These are phyloP conservation scores for Salix dunnii DNA, from an alignment of 345 rosid genomes.

Conservation along the genomic window DNA sequence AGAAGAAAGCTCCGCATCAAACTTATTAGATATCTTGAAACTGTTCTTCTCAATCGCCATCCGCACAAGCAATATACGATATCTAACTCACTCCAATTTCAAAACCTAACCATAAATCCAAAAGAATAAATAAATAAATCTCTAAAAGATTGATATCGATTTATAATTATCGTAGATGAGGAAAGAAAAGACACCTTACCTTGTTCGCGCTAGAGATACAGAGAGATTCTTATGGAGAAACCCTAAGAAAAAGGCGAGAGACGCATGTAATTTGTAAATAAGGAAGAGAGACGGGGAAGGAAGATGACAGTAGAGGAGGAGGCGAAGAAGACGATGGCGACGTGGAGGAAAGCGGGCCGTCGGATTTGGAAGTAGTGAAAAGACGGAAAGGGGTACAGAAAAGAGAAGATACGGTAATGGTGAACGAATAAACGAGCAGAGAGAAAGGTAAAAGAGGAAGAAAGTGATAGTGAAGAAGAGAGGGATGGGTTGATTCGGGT, in stretches of 20 bases:
- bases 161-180: not conserved
- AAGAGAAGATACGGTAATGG: slow-evolving; percentile 1
- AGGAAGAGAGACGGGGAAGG: not conserved
- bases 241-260: not conserved
- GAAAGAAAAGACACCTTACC: slow-evolving; percentile 5
- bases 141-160: not conserved
- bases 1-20: slow-evolving; percentile 79
- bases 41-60: slow-evolving; percentile 98
- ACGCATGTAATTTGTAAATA: not conserved
- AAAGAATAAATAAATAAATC: not conserved
- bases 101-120: slow-evolving; percentile 27
- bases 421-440: slow-evolving; percentile 12
- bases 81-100: not conserved
- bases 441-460: slow-evolving; percentile 18
- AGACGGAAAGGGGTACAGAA: slow-evolving; percentile 63
- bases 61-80: not conserved
- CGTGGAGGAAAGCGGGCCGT: slow-evolving; percentile 66
- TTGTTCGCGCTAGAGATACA: slow-evolving; percentile 21
- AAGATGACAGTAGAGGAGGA: slow-evolving; percentile 22
- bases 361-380: slow-evolving; percentile 50
- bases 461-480: slow-evolving; percentile 5
- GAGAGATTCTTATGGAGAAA: slow-evolving; percentile 12
- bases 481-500: not conserved
- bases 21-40: slow-evolving; percentile 61
- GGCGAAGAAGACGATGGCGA: slow-evolving; percentile 82